Evolutionary conservation across 345 rosid genomes (phyloP).

Genomic region (Syzygium oleosum): DNA sequence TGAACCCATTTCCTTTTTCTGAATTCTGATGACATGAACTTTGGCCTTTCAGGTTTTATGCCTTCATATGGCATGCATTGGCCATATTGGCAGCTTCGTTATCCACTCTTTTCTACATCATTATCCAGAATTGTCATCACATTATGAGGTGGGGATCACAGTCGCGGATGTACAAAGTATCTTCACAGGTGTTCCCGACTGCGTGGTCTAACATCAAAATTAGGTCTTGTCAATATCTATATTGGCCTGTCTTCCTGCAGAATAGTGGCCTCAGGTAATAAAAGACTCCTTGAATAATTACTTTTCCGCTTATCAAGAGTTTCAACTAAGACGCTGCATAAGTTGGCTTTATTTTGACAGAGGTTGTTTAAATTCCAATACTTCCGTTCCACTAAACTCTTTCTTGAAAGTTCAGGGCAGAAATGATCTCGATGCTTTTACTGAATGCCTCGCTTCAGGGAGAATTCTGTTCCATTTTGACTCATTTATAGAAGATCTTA

Average conservation of each 20-base stretch:
- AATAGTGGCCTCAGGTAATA: constrained; percentile 54
- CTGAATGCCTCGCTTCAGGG: not conserved
- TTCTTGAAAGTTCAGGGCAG: not conserved
- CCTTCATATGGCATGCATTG: constrained; percentile 37
- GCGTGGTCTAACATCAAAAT: constrained; percentile 44
- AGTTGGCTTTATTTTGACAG: not conserved
- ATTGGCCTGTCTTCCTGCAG: constrained; percentile 76
- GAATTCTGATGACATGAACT: constrained; percentile 14
- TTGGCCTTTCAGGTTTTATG: constrained; percentile 43
- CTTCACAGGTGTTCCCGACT: constrained; percentile 33
- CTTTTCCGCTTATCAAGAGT: not conserved
- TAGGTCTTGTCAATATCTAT: constrained; percentile 60
- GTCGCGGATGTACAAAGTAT: constrained; percentile 21
- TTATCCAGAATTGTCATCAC: constrained; percentile 34
- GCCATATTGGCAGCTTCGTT: constrained; percentile 49
- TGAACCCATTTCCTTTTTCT: not conserved
- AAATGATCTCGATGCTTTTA: not conserved
- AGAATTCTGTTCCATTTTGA: not conserved
- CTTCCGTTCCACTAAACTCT: not conserved
- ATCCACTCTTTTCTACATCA: constrained; percentile 53
- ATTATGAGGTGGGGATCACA: constrained; percentile 25
- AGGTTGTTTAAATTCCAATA: not conserved
- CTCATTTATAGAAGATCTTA: not conserved
- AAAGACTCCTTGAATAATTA: not conserved
- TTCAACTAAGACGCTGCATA: not conserved